A percentile compares a stretch with the other conserved stretches of the same genome.
phyloP scores from a whole-genome alignment of 345 rosid genomes.

The Sisymbrium altissimum region DNA sequence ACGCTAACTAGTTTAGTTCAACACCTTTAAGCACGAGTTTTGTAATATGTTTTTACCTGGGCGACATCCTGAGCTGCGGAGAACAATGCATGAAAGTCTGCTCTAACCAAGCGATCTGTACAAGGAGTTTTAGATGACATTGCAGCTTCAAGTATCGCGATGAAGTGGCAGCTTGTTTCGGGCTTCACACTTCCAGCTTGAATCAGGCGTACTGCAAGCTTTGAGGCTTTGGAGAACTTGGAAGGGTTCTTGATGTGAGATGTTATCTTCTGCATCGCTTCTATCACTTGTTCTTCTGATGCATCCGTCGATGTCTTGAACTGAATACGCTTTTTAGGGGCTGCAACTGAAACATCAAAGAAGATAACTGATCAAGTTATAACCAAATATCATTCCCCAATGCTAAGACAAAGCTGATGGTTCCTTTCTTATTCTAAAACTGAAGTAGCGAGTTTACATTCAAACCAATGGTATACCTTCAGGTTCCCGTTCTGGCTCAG shows the following conservation, averaged over 20 bases:
- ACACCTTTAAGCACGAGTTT: neutral
- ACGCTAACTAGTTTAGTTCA: neutral
- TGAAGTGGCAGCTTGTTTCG: conserved; percentile 63
- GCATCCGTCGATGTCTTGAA: conserved; percentile 91
- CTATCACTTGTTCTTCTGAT: conserved; percentile 72
- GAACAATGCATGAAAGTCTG: conserved; percentile 78
- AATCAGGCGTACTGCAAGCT: conserved; percentile 83
- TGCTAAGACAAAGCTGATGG: neutral
- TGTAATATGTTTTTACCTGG: conserved; percentile 43
- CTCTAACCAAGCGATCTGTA: conserved; percentile 68
- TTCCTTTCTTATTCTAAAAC: neutral
- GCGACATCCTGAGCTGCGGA: conserved; percentile 75
- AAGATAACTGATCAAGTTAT: neutral
- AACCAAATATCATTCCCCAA: neutral
- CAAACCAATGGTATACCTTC: conserved; percentile 17
- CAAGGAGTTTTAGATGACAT: conserved; percentile 69
- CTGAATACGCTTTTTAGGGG: conserved; percentile 59
- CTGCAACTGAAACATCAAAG: conserved; percentile 26
- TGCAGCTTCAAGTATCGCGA: conserved; percentile 79
- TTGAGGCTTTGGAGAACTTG: conserved; percentile 86
- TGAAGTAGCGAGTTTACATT: neutral
- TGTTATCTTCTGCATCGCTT: conserved; percentile 93
- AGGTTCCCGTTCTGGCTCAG: conserved; percentile 31
- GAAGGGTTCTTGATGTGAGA: conserved; percentile 74
- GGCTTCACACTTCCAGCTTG: conserved; percentile 92